These are phyloP conservation scores for Coemansia sp. DNA, from an alignment of 192 early-diverging fungal species.

Conservation along the genomic window DNA sequence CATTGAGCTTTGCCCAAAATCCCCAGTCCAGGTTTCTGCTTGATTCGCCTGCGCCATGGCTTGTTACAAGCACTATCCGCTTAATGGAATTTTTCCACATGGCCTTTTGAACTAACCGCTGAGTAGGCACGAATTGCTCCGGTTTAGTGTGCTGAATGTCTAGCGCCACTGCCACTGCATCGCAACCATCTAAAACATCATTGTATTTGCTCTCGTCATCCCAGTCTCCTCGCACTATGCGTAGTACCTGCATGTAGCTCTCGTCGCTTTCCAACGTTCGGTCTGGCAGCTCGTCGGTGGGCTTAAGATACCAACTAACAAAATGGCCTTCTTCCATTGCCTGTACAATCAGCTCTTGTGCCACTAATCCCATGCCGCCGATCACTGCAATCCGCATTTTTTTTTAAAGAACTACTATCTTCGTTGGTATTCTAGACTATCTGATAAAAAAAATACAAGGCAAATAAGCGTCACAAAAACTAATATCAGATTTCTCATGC, in stretches of 20 bases:
- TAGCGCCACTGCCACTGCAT: constrained; percentile 34
- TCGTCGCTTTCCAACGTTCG: constrained; percentile 14
- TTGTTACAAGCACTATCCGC: constrained; percentile 29
- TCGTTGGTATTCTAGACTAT: too few species aligned
- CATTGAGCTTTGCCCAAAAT: constrained; percentile 24
- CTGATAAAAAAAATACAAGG: too few species aligned
- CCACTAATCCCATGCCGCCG: constrained; percentile 27
- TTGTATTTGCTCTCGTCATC: constrained; percentile 22
- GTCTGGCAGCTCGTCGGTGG: constrained; percentile 22
- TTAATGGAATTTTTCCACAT: constrained; percentile 18
- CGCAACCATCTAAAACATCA: constrained; percentile 13
- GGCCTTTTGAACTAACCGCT: constrained; percentile 29
- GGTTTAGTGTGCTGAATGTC: constrained; percentile 21
- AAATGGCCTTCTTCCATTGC: constrained; percentile 26
- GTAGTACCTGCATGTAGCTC: constrained; percentile 14
- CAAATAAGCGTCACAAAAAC: too few species aligned
- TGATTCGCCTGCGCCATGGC: constrained; percentile 36
- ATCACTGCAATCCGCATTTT: constrained; percentile 40
- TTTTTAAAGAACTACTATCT: too few species aligned
- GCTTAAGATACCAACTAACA: constrained; percentile 28
- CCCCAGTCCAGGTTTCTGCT: constrained; percentile 31
- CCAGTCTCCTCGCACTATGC: constrained; percentile 23
- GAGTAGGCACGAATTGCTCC: constrained; percentile 18
- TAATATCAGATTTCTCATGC: too few species aligned
- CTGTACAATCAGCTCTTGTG: constrained; percentile 30